These are phyloP conservation scores for Pyrenula aspistea DNA, from an alignment of 495 filamentous ascomycete species.

Conservation along the genomic window DNA sequence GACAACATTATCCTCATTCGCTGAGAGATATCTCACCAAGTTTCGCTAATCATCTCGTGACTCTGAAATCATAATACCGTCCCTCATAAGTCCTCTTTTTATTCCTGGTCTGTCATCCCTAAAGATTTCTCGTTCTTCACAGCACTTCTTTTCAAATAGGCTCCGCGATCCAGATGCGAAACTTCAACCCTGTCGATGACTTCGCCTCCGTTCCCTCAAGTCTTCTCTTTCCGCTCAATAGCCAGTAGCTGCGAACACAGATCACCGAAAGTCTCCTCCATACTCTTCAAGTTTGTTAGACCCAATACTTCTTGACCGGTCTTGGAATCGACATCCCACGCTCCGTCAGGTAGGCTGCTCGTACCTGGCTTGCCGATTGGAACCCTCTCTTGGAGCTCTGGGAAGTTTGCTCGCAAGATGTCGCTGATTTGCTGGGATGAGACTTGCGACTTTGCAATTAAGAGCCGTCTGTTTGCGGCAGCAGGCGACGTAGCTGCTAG, in stretches of 20 bases:
- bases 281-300: not conserved
- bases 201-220: too few species aligned
- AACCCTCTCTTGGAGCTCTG: slow-evolving; percentile 7
- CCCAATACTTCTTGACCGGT: not conserved
- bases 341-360: not conserved
- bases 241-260: not conserved
- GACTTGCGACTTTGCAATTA: slow-evolving; percentile 19
- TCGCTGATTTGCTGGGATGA: slow-evolving; percentile 23
- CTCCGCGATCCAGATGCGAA: too few species aligned
- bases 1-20: too few species aligned
- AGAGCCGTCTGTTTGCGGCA: slow-evolving; percentile 18
- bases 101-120: too few species aligned
- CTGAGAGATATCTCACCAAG: too few species aligned
- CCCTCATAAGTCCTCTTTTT: too few species aligned
- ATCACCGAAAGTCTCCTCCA: not conserved
- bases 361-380: slow-evolving; percentile 15
- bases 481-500: slow-evolving; percentile 15
- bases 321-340: not conserved
- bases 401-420: slow-evolving; percentile 15
- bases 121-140: too few species aligned
- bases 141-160: too few species aligned
- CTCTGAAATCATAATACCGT: too few species aligned
- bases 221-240: not conserved
- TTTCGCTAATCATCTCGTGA: too few species aligned
- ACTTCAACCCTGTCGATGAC: too few species aligned